phyloP scores from a whole-genome alignment of 345 rosid species.

The Turritis glabra region DNA sequence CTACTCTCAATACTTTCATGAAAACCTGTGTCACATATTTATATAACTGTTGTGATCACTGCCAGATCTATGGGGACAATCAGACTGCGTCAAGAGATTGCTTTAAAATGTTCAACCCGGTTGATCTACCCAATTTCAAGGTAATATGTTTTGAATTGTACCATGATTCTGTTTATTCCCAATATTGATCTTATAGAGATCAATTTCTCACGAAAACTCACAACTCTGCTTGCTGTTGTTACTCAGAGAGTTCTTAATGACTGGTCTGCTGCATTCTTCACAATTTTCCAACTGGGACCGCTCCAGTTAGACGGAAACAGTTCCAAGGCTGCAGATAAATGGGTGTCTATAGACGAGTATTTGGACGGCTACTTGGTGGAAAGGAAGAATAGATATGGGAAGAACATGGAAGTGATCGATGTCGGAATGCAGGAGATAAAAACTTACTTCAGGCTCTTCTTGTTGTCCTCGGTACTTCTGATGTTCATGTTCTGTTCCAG shows the following conservation, averaged over 20 bases:
- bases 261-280: slow-evolving; percentile 86
- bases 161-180: not conserved
- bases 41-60: slow-evolving; percentile 8
- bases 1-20: not conserved
- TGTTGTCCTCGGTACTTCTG: slow-evolving; percentile 76
- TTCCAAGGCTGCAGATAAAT: slow-evolving; percentile 52
- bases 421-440: slow-evolving; percentile 95
- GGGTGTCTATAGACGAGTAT: slow-evolving; percentile 92
- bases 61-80: slow-evolving; percentile 84
- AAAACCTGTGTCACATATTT: not conserved
- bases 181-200: not conserved
- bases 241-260: slow-evolving; percentile 80
- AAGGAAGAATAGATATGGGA: slow-evolving; percentile 77
- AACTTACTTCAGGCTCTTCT: slow-evolving; percentile 94
- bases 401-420: slow-evolving; percentile 86
- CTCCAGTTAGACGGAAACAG: slow-evolving; percentile 43
- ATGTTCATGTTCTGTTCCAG: slow-evolving; percentile 96
- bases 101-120: slow-evolving; percentile 95
- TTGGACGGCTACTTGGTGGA: slow-evolving; percentile 88
- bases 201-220: no score
- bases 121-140: slow-evolving; percentile 70
- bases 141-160: slow-evolving; percentile 41
- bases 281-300: slow-evolving; percentile 66
- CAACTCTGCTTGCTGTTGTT: slow-evolving; percentile 24
- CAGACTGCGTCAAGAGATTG: slow-evolving; percentile 72